These are phyloP conservation scores for Trametes cubensis DNA, from an alignment of 768 basidiomycete genomes.

Conservation along the genomic window DNA sequence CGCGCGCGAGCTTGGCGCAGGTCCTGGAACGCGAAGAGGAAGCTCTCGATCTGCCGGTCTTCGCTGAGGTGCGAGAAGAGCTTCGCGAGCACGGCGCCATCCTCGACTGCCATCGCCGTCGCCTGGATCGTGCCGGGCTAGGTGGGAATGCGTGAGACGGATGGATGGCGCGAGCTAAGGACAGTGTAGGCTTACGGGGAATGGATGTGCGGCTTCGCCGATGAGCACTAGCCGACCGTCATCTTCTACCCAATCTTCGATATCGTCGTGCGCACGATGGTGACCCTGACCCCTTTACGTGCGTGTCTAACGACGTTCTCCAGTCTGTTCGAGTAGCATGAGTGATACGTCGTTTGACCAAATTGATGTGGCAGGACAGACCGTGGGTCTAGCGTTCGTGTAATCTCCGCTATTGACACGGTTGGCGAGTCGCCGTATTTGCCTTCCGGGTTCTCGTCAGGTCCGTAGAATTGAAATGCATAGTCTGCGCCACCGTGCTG, in stretches of 20 bases:
- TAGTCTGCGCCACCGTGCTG: conserved; percentile 25
- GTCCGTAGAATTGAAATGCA: conserved; percentile 30
- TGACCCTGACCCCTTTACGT: conserved; percentile 21
- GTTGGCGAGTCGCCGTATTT: conserved; percentile 11
- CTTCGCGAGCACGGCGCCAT: conserved; percentile 42
- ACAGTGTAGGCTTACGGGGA: conserved; percentile 31
- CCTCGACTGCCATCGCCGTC: conserved; percentile 42
- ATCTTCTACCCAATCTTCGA: conserved; percentile 39
- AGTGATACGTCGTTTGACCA: background rate
- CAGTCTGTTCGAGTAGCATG: conserved; percentile 15
- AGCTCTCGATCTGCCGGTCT: conserved; percentile 35
- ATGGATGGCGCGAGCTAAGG: background rate
- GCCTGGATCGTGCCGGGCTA: conserved; percentile 39
- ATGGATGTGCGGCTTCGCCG: conserved; percentile 42
- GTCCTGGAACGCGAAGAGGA: conserved; percentile 39
- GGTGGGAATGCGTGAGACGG: background rate
- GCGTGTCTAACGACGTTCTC: conserved; percentile 24
- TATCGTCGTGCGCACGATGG: conserved; percentile 25
- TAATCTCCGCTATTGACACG: background rate
- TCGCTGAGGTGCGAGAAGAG: conserved; percentile 39
- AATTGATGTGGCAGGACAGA: background rate
- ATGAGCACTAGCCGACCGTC: conserved; percentile 35
- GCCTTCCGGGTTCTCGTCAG: conserved; percentile 22
- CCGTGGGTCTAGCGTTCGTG: conserved; percentile 5
- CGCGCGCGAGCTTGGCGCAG: conserved; percentile 34